phyloP scores from a whole-genome alignment of 2,329 filamentous ascomycete species.

The Calonectria crousiana region DNA sequence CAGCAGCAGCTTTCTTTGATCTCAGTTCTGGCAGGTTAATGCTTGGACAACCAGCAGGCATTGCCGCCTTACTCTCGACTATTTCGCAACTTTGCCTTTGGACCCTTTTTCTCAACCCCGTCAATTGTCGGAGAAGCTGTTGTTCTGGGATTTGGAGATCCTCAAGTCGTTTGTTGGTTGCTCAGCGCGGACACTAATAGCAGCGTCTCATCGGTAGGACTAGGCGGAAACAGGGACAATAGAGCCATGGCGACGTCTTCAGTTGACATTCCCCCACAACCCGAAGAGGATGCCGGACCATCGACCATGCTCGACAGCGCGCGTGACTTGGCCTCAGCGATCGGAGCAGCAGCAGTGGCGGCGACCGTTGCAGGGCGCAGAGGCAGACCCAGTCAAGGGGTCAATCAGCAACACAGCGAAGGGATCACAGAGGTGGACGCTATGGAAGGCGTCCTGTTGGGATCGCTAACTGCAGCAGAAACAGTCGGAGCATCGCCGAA shows the following conservation, averaged over 20 bases:
- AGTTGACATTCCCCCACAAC: conserved; percentile 40
- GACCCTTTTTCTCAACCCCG: neutral
- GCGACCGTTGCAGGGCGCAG: conserved; percentile 35
- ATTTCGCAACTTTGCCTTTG: neutral
- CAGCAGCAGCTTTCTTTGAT: conserved; percentile 1
- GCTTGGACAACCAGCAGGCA: neutral
- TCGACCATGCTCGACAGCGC: conserved; percentile 41
- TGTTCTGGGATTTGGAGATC: neutral
- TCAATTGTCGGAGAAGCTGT: neutral
- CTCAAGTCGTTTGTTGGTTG: neutral
- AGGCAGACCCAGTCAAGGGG: neutral
- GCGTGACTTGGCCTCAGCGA: conserved; percentile 42
- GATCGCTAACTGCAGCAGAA: conserved; percentile 24
- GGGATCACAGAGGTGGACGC: neutral
- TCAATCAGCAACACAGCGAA: neutral
- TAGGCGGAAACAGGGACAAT: neutral
- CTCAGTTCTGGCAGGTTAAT: neutral
- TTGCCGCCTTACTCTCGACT: neutral
- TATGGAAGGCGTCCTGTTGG: conserved; percentile 24
- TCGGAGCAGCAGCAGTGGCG: conserved; percentile 41
- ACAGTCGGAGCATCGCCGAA: neutral
- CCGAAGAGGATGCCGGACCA: conserved; percentile 40
- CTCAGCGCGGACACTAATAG: neutral
- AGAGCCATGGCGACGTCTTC: conserved; percentile 42
- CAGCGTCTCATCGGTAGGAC: neutral